phyloP scores from a whole-genome alignment of 192 early-diverging fungal genomes.

The Chytriomyces confervae region DNA sequence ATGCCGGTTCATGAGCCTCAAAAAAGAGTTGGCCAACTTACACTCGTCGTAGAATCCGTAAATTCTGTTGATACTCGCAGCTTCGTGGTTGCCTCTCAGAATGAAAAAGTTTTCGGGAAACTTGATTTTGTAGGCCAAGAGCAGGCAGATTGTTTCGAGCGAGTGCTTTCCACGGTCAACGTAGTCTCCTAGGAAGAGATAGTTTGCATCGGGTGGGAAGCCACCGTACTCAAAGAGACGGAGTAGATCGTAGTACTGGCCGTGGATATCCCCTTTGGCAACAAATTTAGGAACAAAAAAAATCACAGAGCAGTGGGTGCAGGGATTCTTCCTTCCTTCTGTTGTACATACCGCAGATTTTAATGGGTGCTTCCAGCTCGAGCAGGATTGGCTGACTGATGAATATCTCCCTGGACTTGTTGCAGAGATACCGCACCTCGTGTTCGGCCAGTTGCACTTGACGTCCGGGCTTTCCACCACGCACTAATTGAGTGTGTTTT shows the following conservation, averaged over 20 bases:
- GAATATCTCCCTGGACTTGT: slow-evolving; percentile 92
- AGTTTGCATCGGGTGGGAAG: slow-evolving; percentile 95
- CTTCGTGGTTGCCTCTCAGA: slow-evolving; percentile 97
- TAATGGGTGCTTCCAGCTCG: slow-evolving; percentile 93
- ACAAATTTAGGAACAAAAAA: slow-evolving; percentile 1
- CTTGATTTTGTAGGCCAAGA: slow-evolving; percentile 99
- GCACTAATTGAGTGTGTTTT: slow-evolving; percentile 64
- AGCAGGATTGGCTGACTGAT: slow-evolving; percentile 91
- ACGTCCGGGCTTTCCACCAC: slow-evolving; percentile 93
- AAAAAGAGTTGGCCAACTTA: slow-evolving; percentile 44
- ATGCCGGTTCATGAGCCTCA: neutral
- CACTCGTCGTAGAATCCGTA: slow-evolving; percentile 99
- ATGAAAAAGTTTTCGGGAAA: slow-evolving; percentile 99
- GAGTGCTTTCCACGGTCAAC: slow-evolving; percentile 98
- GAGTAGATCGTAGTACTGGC: slow-evolving; percentile 96
- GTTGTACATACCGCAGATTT: slow-evolving; percentile 82
- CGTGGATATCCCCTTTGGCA: slow-evolving; percentile 79
- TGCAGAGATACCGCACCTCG: slow-evolving; percentile 95
- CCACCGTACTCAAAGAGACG: slow-evolving; percentile 96
- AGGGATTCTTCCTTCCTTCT: no score
- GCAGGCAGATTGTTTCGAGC: slow-evolving; percentile 95
- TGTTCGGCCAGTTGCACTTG: slow-evolving; percentile 94
- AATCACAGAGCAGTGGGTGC: neutral
- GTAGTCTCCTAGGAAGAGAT: slow-evolving; percentile 97
- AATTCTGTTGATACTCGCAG: slow-evolving; percentile 94